A percentile compares a stretch with the other conserved stretches of the same genome.
Evolutionary conservation across 2,329 filamentous ascomycete species (phyloP).

Genomic region (Diaporthe helianthi): DNA sequence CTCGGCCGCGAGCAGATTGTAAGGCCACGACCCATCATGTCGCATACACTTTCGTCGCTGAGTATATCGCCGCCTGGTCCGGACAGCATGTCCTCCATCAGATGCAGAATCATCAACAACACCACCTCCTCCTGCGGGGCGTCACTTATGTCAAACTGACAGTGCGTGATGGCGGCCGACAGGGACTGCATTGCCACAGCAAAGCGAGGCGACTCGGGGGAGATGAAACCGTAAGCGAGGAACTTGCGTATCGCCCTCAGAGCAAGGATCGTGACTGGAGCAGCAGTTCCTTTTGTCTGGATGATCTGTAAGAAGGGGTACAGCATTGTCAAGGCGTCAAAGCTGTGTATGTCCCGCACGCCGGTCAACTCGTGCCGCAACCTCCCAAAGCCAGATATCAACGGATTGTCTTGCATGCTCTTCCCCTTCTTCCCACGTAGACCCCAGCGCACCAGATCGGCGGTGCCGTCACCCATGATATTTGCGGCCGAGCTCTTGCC

Average conservation of each 20-base stretch:
- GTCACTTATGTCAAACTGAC: constrained; percentile 95
- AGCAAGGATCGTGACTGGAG: constrained; percentile 93
- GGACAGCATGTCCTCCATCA: constrained; percentile 99
- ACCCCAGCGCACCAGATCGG: constrained; percentile 79
- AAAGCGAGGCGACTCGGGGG: constrained; percentile 82
- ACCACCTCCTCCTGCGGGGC: constrained; percentile 95
- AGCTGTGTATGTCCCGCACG: constrained; percentile 87
- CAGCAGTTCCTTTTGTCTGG: constrained; percentile 92
- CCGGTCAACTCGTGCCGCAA: constrained; percentile 86
- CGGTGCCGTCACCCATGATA: constrained; percentile 49
- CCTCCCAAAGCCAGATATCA: constrained; percentile 93
- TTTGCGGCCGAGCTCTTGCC: constrained; percentile 50
- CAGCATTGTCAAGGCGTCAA: constrained; percentile 88
- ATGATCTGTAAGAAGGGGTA: constrained; percentile 97
- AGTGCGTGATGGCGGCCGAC: constrained; percentile 95
- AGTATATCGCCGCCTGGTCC: constrained; percentile 89
- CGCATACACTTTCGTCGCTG: constrained; percentile 97
- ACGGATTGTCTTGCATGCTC: constrained; percentile 95
- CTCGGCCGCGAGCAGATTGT: constrained; percentile 96
- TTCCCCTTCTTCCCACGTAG: constrained; percentile 93
- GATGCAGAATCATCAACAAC: constrained; percentile 87
- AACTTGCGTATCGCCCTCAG: constrained; percentile 95
- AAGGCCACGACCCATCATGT: constrained; percentile 98
- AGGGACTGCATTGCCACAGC: constrained; percentile 92
- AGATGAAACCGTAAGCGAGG: constrained; percentile 92